Evolutionary conservation across 2,329 filamentous ascomycete genomes (phyloP).

Genomic region (Claviceps maximensis): DNA sequence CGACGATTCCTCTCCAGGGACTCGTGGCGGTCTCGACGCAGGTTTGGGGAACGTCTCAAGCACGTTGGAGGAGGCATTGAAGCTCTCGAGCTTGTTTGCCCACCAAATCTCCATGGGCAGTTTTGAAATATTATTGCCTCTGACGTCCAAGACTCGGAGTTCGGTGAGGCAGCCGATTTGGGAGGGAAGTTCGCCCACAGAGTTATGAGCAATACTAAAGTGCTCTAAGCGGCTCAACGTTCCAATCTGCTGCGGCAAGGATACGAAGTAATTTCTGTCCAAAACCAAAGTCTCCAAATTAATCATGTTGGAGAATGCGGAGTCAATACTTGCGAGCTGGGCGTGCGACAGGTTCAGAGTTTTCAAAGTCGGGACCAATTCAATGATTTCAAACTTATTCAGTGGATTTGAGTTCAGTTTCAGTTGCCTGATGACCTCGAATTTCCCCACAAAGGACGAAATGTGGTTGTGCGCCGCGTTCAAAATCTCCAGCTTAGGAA

Average conservation of each 20-base stretch:
- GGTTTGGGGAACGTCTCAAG: slow-evolving; percentile 84
- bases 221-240: slow-evolving; percentile 73
- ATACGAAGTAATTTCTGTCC: slow-evolving; percentile 93
- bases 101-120: slow-evolving; percentile 94
- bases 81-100: slow-evolving; percentile 74
- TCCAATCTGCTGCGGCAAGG: slow-evolving; percentile 73
- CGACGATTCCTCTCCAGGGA: slow-evolving; percentile 35
- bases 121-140: slow-evolving; percentile 84
- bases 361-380: slow-evolving; percentile 67
- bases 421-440: slow-evolving; percentile 68
- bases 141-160: slow-evolving; percentile 71
- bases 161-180: slow-evolving; percentile 83
- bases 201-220: slow-evolving; percentile 89
- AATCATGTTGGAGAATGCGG: slow-evolving; percentile 74
- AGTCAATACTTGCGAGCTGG: slow-evolving; percentile 81
- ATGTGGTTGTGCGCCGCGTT: slow-evolving; percentile 88
- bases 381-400: slow-evolving; percentile 77
- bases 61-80: slow-evolving; percentile 93
- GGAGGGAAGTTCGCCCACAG: slow-evolving; percentile 66
- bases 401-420: slow-evolving; percentile 92
- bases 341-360: slow-evolving; percentile 81
- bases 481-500: slow-evolving; percentile 78
- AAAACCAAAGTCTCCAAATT: slow-evolving; percentile 79
- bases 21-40: slow-evolving; percentile 52
- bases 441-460: slow-evolving; percentile 80